phyloP scores from a whole-genome alignment of 164 flowering plant species.

The Tinospora cordifolia region DNA sequence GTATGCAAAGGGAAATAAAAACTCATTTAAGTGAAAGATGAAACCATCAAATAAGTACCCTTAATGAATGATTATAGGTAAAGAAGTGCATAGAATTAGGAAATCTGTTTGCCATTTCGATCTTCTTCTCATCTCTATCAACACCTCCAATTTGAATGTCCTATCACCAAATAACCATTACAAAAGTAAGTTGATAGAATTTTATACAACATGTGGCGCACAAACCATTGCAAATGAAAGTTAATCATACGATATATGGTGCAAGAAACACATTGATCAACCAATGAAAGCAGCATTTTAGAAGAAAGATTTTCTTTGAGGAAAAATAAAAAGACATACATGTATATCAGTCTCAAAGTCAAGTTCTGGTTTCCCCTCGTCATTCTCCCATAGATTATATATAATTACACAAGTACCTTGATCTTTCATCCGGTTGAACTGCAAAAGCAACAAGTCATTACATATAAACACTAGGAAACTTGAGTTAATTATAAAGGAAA shows the following conservation, averaged over 20 bases:
- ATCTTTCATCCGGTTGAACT: conserved; percentile 59
- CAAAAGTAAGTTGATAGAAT: background rate
- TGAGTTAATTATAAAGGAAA: background rate
- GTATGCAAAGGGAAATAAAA: background rate
- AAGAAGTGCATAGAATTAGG: conserved; percentile 84
- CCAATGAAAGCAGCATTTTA: background rate
- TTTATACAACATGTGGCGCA: background rate
- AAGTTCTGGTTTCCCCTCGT: conserved; percentile 68
- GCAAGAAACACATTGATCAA: background rate
- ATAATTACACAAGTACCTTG: conserved; percentile 85
- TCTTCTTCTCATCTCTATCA: conserved; percentile 80
- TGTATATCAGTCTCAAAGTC: conserved; percentile 68
- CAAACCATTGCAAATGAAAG: background rate
- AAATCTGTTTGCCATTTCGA: conserved; percentile 62
- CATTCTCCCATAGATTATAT: conserved; percentile 97
- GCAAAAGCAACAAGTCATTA: conserved; percentile 7
- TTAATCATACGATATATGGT: background rate
- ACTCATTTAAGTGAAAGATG: background rate
- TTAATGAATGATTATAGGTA: conserved; percentile 87
- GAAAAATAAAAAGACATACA: conserved; percentile 29
- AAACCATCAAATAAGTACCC: conserved; percentile 39
- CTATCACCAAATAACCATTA: conserved; percentile 30
- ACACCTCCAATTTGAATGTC: conserved; percentile 96
- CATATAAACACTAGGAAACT: background rate
- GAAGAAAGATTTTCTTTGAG: background rate